A percentile compares a stretch with the other conserved stretches of the same genome.
phyloP scores from a whole-genome alignment of 148 eudicot genomes.

The Euryodendron excelsum region DNA sequence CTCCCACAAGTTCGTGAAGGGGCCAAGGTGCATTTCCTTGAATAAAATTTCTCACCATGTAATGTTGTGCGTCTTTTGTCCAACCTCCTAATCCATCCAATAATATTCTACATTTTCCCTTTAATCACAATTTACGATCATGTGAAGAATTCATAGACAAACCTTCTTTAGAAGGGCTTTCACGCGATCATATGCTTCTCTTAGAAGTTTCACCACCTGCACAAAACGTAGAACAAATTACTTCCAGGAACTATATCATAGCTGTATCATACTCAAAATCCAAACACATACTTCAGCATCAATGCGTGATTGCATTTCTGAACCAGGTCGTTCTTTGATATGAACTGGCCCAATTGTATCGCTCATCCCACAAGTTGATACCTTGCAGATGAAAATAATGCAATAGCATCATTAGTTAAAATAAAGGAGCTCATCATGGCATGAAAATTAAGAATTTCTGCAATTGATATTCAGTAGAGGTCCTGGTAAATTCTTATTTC shows the following conservation, averaged over 20 bases:
- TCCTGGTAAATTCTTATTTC: background rate
- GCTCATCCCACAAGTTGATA: slow-evolving; percentile 90
- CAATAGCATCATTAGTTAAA: background rate
- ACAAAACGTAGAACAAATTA: slow-evolving; percentile 11
- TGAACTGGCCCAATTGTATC: slow-evolving; percentile 86
- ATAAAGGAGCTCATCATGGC: background rate
- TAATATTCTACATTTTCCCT: background rate
- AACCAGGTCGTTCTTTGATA: slow-evolving; percentile 78
- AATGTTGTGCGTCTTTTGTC: background rate
- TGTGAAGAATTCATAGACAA: slow-evolving; percentile 1
- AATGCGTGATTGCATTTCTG: slow-evolving; percentile 95
- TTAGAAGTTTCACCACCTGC: slow-evolving; percentile 83
- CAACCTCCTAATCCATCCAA: background rate
- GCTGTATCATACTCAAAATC: background rate
- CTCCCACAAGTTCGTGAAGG: background rate
- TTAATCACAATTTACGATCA: background rate
- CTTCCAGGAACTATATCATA: background rate
- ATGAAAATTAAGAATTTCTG: slow-evolving; percentile 1
- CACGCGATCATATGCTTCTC: slow-evolving; percentile 93
- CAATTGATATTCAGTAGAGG: too few relatives aligned
- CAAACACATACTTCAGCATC: slow-evolving; percentile 73
- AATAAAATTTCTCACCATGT: background rate
- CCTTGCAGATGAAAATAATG: slow-evolving; percentile 37
- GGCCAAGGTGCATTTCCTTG: background rate
- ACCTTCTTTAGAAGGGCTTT: slow-evolving; percentile 88